Evolutionary conservation across 2,329 filamentous ascomycete genomes (phyloP), one percentile per base, ranked within the genome.

Genomic region (Neonectria magnoliae): DNA sequence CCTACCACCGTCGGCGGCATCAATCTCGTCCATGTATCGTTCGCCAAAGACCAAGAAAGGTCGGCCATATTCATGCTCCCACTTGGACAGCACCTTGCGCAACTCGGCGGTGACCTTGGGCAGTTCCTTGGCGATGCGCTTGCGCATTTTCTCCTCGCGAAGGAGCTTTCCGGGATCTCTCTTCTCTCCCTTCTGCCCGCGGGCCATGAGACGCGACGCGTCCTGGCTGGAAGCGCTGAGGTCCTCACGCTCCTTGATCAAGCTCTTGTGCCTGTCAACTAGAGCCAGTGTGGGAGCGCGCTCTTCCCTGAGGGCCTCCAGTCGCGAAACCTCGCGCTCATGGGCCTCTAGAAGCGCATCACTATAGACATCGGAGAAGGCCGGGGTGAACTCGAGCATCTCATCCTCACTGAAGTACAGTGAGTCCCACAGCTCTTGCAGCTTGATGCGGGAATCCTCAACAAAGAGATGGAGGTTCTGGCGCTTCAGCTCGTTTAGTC

Each of bases 101-200:
- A 99, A 82, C n/a, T 98, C 94, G 0, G 86, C 87, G 62, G 95
- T 90, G 47, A 99, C 86, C 82, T 97, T 98, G 60, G 96, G 96
- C 31, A 99, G 84, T 76, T 99, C 96, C 79, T 98, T 99, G 27
- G 94, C 88, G 67, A 99, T 98, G 62, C 94, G 88, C 87, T 99
- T 99, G 65, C 96, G 90, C 93, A 97, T 97, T 86, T 98, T 99
- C 82, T 99, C 96, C 77, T 99, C 96, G 31, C 96, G 88, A 57
- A 99, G 84, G 16, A 99, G 85, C 81, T 97, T 96, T 55, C 94
- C 95, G 3, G 96, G 96, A 76, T 99, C 96, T 68, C 97, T 92
- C 79, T 91, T 93, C 82, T 98, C 95, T 59, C 95, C 95, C 81
- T 97, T 97, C 71, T 93, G 91, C 2, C 94, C 94, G 65, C 95